A percentile compares a stretch with the other conserved stretches of the same genome.
phyloP scores from a whole-genome alignment of 2,329 filamentous ascomycete genomes.

The Penicillium sp. region DNA sequence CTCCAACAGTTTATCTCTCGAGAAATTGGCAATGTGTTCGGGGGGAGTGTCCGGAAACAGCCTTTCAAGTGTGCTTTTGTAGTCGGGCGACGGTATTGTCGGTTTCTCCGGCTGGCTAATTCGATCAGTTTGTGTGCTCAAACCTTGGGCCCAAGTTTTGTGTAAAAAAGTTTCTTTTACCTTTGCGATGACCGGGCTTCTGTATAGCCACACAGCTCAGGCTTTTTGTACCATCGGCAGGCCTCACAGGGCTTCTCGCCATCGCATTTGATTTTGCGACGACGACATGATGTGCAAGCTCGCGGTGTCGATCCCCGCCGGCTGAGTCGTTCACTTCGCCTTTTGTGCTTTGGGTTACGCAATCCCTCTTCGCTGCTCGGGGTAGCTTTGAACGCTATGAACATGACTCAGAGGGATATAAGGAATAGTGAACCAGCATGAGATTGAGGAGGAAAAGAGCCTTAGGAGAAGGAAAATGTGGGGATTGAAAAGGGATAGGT shows the following conservation, averaged over 20 bases:
- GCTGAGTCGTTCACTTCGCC: conserved; percentile 2
- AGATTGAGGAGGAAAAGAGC: too few relatives aligned
- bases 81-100: conserved; percentile 43
- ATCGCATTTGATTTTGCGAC: conserved; percentile 76
- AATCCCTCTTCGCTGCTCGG: conserved; percentile 4
- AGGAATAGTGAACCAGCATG: too few relatives aligned
- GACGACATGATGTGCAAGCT: conserved; percentile 71
- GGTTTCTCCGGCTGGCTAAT: conserved; percentile 12
- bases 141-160: not conserved
- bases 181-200: conserved; percentile 76
- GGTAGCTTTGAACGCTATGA: conserved; percentile 11
- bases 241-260: conserved; percentile 75
- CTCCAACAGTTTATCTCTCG: conserved; percentile 57
- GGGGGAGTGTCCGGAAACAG: conserved; percentile 59
- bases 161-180: conserved; percentile 39
- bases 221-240: conserved; percentile 73
- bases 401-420: conserved; percentile 4
- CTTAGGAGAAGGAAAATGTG: not conserved
- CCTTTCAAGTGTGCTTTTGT: conserved; percentile 57
- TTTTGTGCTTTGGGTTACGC: conserved; percentile 12
- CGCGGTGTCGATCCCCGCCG: conserved; percentile 13
- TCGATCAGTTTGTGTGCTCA: not conserved
- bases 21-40: conserved; percentile 51
- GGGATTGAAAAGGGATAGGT: not conserved
- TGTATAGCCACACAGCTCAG: conserved; percentile 72